Percentiles rank a stretch among this genome's conserved stretches.
Evolutionary conservation across 164 flowering plant species (phyloP).

Genomic region (Piper longum): DNA sequence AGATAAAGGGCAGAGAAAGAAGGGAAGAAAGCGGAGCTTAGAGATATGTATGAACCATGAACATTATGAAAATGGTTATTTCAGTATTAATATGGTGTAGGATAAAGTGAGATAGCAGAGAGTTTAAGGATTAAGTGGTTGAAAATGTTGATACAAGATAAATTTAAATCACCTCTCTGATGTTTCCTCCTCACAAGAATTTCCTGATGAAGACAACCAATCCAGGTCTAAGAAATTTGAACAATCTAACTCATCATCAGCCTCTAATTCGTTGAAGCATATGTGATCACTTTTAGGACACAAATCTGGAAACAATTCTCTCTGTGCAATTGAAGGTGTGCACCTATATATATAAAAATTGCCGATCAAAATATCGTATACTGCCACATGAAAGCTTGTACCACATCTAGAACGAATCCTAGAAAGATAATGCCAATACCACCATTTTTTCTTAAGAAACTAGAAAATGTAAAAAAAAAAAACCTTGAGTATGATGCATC

Average conservation of each 20-base stretch:
- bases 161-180: slow-evolving; percentile 44
- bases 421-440: too few relatives aligned
- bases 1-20: too few relatives aligned
- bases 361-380: neutral
- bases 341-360: slow-evolving; percentile 22
- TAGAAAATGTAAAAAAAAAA: slow-evolving; percentile 1
- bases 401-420: too few relatives aligned
- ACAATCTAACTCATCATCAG: slow-evolving; percentile 29
- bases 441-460: too few relatives aligned
- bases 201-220: slow-evolving; percentile 85
- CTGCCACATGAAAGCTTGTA: neutral
- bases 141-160: too few relatives aligned
- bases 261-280: slow-evolving; percentile 26
- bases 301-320: slow-evolving; percentile 30
- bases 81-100: too few relatives aligned
- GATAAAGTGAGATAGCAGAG: too few relatives aligned
- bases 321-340: slow-evolving; percentile 39
- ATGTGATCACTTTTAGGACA: slow-evolving; percentile 20
- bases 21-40: too few relatives aligned
- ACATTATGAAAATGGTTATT: too few relatives aligned
- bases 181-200: slow-evolving; percentile 83
- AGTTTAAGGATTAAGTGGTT: too few relatives aligned
- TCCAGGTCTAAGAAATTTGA: slow-evolving; percentile 78
- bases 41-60: too few relatives aligned
- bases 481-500: slow-evolving; percentile 48